Conservation (phyloP, 768 basidiomycete genomes). For the Podaxis rugospora region DNA sequence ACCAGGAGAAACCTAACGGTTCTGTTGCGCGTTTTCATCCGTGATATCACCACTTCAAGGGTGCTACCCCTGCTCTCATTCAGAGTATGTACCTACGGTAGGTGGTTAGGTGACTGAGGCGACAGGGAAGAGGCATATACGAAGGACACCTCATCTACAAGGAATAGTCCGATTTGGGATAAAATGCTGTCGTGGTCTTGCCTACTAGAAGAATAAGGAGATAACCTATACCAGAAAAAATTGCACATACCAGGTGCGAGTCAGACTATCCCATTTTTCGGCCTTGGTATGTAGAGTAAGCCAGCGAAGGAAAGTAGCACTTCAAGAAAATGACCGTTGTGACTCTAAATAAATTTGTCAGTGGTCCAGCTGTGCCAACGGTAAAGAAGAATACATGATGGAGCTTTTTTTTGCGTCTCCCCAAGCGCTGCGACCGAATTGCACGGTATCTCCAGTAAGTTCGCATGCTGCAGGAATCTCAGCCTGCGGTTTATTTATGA, state of each 20-base stretch:
- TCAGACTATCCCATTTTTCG: conserved; percentile 96
- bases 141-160: conserved; percentile 79
- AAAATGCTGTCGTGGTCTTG: conserved; percentile 61
- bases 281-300: conserved; percentile 41
- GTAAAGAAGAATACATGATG: conserved; percentile 58
- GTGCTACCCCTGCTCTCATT: conserved; percentile 89
- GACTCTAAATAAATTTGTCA: conserved; percentile 39
- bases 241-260: conserved; percentile 66
- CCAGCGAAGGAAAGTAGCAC: background rate
- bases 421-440: conserved; percentile 61
- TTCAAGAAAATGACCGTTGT: conserved; percentile 54
- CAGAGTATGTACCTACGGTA: conserved; percentile 78
- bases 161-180: conserved; percentile 70
- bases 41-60: conserved; percentile 89
- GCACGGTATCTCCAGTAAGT: conserved; percentile 86
- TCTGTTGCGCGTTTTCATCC: conserved; percentile 79
- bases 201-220: conserved; percentile 28
- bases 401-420: conserved; percentile 70
- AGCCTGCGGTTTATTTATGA: background rate
- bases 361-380: background rate
- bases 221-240: background rate
- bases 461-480: conserved; percentile 59
- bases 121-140: background rate
- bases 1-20: conserved; percentile 81
- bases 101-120: background rate